phyloP scores from a whole-genome alignment of 208 protist genomes.

The Leptomonas pyrrhocoris region DNA sequence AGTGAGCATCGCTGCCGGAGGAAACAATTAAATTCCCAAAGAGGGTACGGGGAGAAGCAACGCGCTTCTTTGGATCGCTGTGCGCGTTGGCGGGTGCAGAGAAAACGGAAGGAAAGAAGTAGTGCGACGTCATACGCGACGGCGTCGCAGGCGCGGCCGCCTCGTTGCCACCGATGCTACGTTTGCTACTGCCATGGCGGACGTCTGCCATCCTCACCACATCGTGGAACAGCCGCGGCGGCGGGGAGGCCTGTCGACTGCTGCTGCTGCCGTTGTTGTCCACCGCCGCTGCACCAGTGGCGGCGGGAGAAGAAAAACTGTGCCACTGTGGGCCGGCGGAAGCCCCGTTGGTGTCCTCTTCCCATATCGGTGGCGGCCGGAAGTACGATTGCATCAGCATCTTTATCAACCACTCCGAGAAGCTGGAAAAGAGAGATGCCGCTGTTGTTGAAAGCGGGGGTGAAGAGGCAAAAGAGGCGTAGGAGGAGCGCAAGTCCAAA shows the following conservation, averaged over 20 bases:
- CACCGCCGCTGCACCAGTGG: not conserved
- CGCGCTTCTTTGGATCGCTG: too few species aligned
- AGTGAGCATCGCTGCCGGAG: not conserved
- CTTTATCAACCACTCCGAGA: conserved; percentile 22
- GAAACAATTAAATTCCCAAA: too few species aligned
- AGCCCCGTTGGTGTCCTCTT: conserved; percentile 8
- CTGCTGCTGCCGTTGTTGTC: not conserved
- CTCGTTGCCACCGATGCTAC: too few species aligned
- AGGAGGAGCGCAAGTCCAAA: too few species aligned
- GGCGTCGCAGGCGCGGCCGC: too few species aligned
- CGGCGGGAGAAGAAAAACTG: not conserved
- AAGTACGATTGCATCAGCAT: conserved; percentile 10
- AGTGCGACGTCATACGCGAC: too few species aligned
- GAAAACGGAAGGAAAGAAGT: too few species aligned
- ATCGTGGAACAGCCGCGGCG: too few species aligned
- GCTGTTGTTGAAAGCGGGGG: not conserved
- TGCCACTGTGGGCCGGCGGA: not conserved
- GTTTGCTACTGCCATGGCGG: too few species aligned
- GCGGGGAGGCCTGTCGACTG: not conserved
- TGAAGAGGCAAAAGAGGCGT: not conserved
- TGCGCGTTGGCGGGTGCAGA: too few species aligned
- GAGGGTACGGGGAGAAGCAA: too few species aligned
- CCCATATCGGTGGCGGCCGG: conserved; percentile 31
- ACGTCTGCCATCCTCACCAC: too few species aligned
- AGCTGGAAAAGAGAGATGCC: not conserved